phyloP scores from a whole-genome alignment of 75 land plant genomes.

The Selaginella tamariscina region DNA sequence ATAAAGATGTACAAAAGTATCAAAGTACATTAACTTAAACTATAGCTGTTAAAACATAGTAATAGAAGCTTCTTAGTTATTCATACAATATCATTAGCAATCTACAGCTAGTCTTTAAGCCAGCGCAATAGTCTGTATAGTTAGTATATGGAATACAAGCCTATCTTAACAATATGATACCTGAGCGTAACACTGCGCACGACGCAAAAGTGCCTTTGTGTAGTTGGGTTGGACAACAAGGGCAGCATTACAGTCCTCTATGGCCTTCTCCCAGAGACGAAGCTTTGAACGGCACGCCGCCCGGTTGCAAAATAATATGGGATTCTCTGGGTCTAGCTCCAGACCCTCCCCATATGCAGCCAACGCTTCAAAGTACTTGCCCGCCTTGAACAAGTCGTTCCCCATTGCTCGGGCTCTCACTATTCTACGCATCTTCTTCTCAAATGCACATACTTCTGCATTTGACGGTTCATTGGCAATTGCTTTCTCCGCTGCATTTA shows the following conservation, averaged over 20 bases:
- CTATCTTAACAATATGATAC: background rate
- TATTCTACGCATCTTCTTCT: background rate
- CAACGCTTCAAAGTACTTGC: background rate
- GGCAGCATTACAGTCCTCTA: conserved; percentile 13
- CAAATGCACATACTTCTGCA: background rate
- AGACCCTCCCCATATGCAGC: conserved; percentile 4
- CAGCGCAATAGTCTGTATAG: no score
- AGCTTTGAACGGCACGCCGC: conserved; percentile 3
- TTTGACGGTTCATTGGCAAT: background rate
- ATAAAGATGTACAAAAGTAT: no score
- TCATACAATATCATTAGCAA: no score
- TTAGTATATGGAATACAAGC: no score
- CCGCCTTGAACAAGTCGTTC: conserved; percentile 2
- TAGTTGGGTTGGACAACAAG: conserved; percentile 1
- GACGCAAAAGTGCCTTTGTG: conserved; percentile 8
- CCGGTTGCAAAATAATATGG: conserved; percentile 5
- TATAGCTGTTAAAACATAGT: background rate
- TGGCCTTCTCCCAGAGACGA: conserved; percentile 6
- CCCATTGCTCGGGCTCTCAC: background rate
- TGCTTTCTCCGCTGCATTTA: conserved; percentile 6
- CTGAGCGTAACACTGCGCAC: conserved; percentile 7
- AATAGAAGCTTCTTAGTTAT: no score
- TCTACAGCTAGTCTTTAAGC: no score
- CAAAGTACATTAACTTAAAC: background rate
- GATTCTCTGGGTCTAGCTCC: conserved; percentile 3